phyloP scores from a whole-genome alignment of 2,329 filamentous ascomycete species.

The Ascochyta lentis region DNA sequence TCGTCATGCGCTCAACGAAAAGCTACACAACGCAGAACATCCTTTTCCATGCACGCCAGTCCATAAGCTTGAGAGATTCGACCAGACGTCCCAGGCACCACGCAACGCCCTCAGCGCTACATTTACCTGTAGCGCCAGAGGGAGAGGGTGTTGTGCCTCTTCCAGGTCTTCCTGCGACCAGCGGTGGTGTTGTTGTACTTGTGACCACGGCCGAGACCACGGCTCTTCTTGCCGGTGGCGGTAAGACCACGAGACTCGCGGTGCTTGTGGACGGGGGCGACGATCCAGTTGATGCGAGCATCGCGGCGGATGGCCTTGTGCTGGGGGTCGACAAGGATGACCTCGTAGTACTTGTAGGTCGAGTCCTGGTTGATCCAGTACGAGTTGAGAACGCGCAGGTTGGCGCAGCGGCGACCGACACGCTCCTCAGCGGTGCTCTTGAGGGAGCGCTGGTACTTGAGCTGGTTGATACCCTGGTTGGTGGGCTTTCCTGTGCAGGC shows the following conservation, averaged over 20 bases:
- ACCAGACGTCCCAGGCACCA: conserved; percentile 41
- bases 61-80: conserved; percentile 40
- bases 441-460: conserved; percentile 99
- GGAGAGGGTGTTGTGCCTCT: conserved; percentile 98
- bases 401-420: conserved; percentile 98
- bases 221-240: conserved; percentile 98
- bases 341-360: conserved; percentile 99
- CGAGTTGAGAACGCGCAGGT: conserved; percentile 99
- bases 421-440: conserved; percentile 98
- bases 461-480: conserved; percentile 99
- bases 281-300: conserved; percentile 99
- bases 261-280: conserved; percentile 99
- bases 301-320: conserved; percentile 99
- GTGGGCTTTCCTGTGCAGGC: conserved; percentile 87
- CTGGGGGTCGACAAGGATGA: conserved; percentile 99
- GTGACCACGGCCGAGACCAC: conserved; percentile 99
- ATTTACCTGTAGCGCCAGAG: conserved; percentile 95
- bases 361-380: conserved; percentile 99
- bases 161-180: conserved; percentile 99
- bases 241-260: conserved; percentile 97
- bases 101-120: conserved; percentile 36
- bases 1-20: conserved; percentile 25
- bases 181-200: conserved; percentile 98
- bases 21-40: conserved; percentile 44
- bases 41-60: conserved; percentile 46